Evolutionary conservation across 1,139 yeast species (phyloP).

Genomic region (Kodamaea plutei): DNA sequence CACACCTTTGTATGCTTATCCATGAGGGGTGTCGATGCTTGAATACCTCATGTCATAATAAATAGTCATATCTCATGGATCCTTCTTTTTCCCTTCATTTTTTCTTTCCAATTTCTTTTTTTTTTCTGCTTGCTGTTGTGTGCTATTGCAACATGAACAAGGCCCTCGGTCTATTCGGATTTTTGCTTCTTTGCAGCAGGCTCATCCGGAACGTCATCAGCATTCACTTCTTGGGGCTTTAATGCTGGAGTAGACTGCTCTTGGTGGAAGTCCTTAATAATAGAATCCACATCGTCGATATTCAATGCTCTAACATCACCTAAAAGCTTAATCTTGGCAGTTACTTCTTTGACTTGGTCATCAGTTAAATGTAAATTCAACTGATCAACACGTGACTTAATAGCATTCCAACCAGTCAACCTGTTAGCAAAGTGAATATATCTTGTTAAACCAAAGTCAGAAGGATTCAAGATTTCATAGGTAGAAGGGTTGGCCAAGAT

Average conservation of each 20-base stretch:
- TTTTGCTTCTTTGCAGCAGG: constrained; percentile 38
- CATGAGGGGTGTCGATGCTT: too few relatives aligned
- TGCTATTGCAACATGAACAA: too few relatives aligned
- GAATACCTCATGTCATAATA: too few relatives aligned
- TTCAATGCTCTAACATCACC: constrained; percentile 94
- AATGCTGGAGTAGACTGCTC: constrained; percentile 40
- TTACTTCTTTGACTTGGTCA: constrained; percentile 92
- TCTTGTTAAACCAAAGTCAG: constrained; percentile 91
- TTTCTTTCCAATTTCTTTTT: too few relatives aligned
- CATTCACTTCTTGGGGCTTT: constrained; percentile 21
- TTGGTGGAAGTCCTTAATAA: constrained; percentile 90
- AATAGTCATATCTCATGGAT: too few relatives aligned
- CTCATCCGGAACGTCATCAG: constrained; percentile 21
- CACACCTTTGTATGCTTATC: too few relatives aligned
- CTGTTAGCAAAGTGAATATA: constrained; percentile 97
- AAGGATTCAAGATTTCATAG: constrained; percentile 91
- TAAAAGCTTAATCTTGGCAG: constrained; percentile 84
- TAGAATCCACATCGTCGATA: constrained; percentile 96
- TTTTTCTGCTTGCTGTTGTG: too few relatives aligned
- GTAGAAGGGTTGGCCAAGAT: constrained; percentile 97
- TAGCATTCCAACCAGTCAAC: constrained; percentile 98
- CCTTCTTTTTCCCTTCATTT: too few relatives aligned
- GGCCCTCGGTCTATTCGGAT: too few relatives aligned
- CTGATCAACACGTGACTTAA: constrained; percentile 97
- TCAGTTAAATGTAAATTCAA: constrained; percentile 86